These are phyloP conservation scores for Coemansia sp. DNA, from an alignment of 192 early-diverging fungal genomes.

Conservation along the genomic window DNA sequence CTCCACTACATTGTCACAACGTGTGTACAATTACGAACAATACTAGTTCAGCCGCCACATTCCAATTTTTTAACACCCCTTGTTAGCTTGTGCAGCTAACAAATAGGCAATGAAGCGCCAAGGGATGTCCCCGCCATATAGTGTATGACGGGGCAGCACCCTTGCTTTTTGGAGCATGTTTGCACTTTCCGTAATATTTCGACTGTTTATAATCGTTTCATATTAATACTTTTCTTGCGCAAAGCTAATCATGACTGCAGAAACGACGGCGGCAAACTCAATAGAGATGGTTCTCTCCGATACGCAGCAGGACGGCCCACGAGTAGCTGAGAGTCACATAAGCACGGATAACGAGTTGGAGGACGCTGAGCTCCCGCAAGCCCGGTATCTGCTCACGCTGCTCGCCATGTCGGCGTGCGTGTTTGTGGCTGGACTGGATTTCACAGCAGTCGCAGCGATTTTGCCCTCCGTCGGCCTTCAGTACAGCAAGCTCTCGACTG, in stretches of 20 bases:
- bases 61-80: not conserved
- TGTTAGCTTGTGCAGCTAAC: not conserved
- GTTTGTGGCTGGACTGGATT: slow-evolving; percentile 75
- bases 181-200: not conserved
- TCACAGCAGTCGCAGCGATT: slow-evolving; percentile 75
- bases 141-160: not conserved
- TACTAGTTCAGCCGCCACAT: not conserved
- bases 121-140: not conserved
- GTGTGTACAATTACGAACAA: not conserved
- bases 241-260: not conserved
- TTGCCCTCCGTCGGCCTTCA: slow-evolving; percentile 69
- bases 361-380: not conserved
- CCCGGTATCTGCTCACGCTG: slow-evolving; percentile 5
- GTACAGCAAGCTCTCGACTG: slow-evolving; percentile 63
- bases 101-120: not conserved
- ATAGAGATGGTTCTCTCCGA: not conserved
- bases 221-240: not conserved
- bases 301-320: not conserved
- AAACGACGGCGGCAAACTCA: slow-evolving; percentile 1
- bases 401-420: slow-evolving; percentile 53
- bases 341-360: slow-evolving; percentile 3
- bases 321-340: not conserved
- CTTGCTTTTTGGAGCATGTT: not conserved
- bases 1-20: not conserved
- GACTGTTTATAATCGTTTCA: not conserved